A percentile compares a stretch with the other conserved stretches of the same genome.
Conservation (phyloP, 768 basidiomycete species). For the Sarcodon sp. region DNA sequence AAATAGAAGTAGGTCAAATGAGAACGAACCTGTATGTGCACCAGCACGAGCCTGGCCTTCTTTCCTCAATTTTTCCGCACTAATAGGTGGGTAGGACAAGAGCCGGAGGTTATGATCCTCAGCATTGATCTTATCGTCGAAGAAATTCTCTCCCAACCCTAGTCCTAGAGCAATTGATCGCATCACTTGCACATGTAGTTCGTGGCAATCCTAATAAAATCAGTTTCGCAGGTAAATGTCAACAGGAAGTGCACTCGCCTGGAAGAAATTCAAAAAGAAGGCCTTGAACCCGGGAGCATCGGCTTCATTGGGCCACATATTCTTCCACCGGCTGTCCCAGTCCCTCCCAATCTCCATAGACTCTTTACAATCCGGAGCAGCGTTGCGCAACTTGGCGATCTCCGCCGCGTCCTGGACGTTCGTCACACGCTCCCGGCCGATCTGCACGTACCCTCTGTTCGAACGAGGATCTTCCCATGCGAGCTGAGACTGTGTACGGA, state of each 20-base stretch:
- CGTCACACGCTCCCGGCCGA: conserved; percentile 76
- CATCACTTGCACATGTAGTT: conserved; percentile 68
- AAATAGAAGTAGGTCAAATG: too few species aligned
- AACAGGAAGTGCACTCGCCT: conserved; percentile 22
- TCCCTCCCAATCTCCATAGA: conserved; percentile 85
- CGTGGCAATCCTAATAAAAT: conserved; percentile 47
- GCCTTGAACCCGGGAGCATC: conserved; percentile 56
- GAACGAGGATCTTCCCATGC: conserved; percentile 80
- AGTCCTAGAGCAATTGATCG: conserved; percentile 77
- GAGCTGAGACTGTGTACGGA: conserved; percentile 33
- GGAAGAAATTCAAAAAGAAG: conserved; percentile 67
- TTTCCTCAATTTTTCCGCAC: conserved; percentile 35
- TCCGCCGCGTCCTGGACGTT: conserved; percentile 58
- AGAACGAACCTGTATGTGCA: conserved; percentile 51
- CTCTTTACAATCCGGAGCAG: conserved; percentile 76
- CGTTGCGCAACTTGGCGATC: conserved; percentile 60
- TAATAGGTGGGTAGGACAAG: conserved; percentile 72
- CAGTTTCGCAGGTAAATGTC: too few species aligned
- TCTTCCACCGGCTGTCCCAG: conserved; percentile 66
- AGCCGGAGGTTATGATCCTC: conserved; percentile 75
- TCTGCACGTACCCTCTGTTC: conserved; percentile 73
- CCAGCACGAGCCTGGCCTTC: conserved; percentile 74
- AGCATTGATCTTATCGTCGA: conserved; percentile 62
- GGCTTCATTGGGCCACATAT: conserved; percentile 62
- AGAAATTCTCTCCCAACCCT: conserved; percentile 58